A percentile compares a stretch with the other conserved stretches of the same genome.
These are phyloP conservation scores for Scytalidium sp. DNA, from an alignment of 2,329 filamentous ascomycete species.

Conservation along the genomic window DNA sequence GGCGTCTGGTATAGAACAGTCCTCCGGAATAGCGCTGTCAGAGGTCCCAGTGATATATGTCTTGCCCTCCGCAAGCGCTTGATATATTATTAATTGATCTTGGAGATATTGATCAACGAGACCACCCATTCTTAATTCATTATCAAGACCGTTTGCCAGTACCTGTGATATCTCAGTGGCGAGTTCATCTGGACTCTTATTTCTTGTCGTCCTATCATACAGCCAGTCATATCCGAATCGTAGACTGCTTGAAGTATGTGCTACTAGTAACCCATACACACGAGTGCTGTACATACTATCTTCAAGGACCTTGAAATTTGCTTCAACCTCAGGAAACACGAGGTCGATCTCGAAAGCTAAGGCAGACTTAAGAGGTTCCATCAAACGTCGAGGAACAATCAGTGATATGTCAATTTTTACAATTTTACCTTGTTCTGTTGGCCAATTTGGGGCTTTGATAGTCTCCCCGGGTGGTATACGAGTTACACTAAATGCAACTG, in stretches of 20 bases:
- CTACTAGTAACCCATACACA: conserved; percentile 56
- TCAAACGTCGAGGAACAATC: conserved; percentile 44
- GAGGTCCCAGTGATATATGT: conserved; percentile 30
- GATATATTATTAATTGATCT: conserved; percentile 60
- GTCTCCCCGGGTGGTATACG: conserved; percentile 35
- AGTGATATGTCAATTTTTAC: conserved; percentile 48
- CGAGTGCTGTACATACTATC: conserved; percentile 49
- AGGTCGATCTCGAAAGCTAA: conserved; percentile 37
- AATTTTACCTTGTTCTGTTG: conserved; percentile 31
- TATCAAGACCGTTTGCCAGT: conserved; percentile 43
- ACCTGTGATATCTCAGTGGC: conserved; percentile 38
- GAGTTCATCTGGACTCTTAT: conserved; percentile 24
- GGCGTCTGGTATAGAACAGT: conserved; percentile 38
- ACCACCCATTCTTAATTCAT: conserved; percentile 42
- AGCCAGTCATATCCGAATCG: conserved; percentile 49
- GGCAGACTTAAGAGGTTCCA: conserved; percentile 35
- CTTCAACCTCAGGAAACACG: conserved; percentile 40
- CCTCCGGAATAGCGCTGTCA: conserved; percentile 20
- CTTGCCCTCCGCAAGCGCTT: conserved; percentile 51
- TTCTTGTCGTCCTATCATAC: conserved; percentile 36
- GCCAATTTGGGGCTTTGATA: conserved; percentile 32
- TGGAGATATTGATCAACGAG: conserved; percentile 56
- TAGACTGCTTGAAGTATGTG: conserved; percentile 41
- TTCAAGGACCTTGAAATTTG: conserved; percentile 44
- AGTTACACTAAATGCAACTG: conserved; percentile 42